Base-by-base conservation (phyloP, 371 early-diverging fungal genomes). In the Sporodiniella umbellata region DNA sequence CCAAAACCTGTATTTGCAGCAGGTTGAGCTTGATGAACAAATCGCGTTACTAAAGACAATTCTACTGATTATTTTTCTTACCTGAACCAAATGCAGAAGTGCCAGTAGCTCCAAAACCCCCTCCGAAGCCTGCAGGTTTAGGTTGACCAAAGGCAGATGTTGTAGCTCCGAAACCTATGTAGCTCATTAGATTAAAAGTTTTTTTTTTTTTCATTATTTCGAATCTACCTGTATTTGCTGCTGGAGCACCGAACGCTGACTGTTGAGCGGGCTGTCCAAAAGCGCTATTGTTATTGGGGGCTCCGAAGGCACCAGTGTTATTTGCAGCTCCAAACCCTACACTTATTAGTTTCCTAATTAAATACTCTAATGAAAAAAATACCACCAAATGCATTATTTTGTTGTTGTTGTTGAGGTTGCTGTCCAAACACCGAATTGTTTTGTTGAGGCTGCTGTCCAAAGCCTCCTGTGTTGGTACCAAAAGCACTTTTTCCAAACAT, bases 371-470 rank as follows among this genome's bases (percentile, higher is more conserved):
- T 33, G 3, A 10, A 6, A 0, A 25, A 28, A 28, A 28, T 67
- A 72, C 83, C 81, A 52, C 85, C 79, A 67, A 80, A 75, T 7
- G 73, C 56, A 18, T 70, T 56, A 46, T 59, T n/a, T n/a, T n/a
- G 70, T 45, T 64, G 62, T 58, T 60, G 70, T 28, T 61, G 68
- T 42, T 58, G 58, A 25, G 53, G 49, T 53, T 48, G 60, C 50
- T 68, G 68, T 5, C 76, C 76, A 54, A 76, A 76, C 7, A 70
- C 68, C 33, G 81, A 73, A 51, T 65, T 62, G 45, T 74, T 56
- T 58, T 78, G 74, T 24, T 68, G 73, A 10, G 66, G 80, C 47
- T 77, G 86, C 33, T 79, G 83, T 21, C 84, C 84, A 54, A 83
- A 83, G 40, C 73, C 79, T 42, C 66, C 61, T 45, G 53, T 48